Evolutionary conservation across 2,329 filamentous ascomycete genomes (phyloP), one percentile per base, ranked within the genome.

Genomic region (Coniochaeta pulveracea): DNA sequence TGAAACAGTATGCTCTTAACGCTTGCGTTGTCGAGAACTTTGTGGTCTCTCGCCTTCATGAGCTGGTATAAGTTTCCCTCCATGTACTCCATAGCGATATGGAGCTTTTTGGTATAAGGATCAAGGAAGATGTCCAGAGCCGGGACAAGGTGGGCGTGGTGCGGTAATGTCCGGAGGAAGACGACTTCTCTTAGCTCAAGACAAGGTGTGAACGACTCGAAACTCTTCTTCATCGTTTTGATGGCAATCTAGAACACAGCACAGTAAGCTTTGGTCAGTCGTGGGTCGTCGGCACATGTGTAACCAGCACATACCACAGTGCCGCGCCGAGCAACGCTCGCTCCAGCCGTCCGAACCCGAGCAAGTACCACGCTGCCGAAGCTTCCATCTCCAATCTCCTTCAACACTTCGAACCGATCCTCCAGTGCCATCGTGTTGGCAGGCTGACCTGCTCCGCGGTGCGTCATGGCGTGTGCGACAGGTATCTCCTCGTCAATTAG

Each of bases 191-290:
- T 80, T 34, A 98, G 73, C 58, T 98, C 91, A 42, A 95, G 63
- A 56, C 91, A 98, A 34, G 86, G 82, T 11, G 74, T 64, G 52
- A 95, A 86, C 2, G 85, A 93, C 47, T 96, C 88, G 49, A 96
- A 98, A 0, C 82, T 88, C 73, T 98, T 98, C 71, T 98, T 98
- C 91, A 98, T 98, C 5, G 91, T 96, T 63, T 98, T 98, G 63
- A 98, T 95, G 26, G 91, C 91, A 49, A 98, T 83, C 91, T 96
- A 45, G 37, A 35, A 36, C 36, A 34, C 6, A 9, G n/a, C 23
- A 26, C 12, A 35, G 21, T n/a, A 10, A 21, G 18, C 12, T 12
- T 25, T 31, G 11, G 22, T 21, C 30, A 11, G 16, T 10, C 30
- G 26, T 9, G n/a, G 10, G 18, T 10, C 19, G 18, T 12, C 15